A percentile compares a stretch with the other conserved stretches of the same genome.
These are phyloP conservation scores for Rosa rugosa DNA, from an alignment of 306 rosid genomes.

Conservation along the genomic window DNA sequence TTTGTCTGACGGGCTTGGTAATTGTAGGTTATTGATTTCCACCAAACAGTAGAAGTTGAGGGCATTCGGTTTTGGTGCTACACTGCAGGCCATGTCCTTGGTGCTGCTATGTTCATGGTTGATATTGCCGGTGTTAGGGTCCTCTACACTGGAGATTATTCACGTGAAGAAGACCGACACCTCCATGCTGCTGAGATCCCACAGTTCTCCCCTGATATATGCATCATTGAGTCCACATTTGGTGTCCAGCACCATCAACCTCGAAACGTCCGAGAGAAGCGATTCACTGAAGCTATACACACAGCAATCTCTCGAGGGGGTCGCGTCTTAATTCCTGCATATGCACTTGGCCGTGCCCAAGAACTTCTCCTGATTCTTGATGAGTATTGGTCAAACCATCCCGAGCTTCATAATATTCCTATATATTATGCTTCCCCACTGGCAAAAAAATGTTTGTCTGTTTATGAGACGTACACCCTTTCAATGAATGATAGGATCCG, in stretches of 20 bases:
- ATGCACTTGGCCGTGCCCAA: conserved; percentile 95
- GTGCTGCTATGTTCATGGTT: conserved; percentile 99
- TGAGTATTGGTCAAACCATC: conserved; percentile 94
- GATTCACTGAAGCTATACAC: conserved; percentile 88
- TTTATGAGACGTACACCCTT: conserved; percentile 90
- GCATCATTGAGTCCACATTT: conserved; percentile 93
- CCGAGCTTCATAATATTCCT: conserved; percentile 84
- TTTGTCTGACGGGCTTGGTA: conserved; percentile 20
- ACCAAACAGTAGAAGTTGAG: conserved; percentile 86
- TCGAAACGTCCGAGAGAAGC: conserved; percentile 77
- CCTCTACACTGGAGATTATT: conserved; percentile 95
- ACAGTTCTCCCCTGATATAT: conserved; percentile 87
- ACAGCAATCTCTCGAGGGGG: conserved; percentile 91
- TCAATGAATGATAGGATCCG: conserved; percentile 94
- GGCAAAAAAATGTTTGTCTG: conserved; percentile 86
- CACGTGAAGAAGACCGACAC: conserved; percentile 97
- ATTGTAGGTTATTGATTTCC: conserved; percentile 93
- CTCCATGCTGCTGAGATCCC: conserved; percentile 98
- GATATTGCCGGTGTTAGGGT: conserved; percentile 94
- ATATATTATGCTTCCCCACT: conserved; percentile 97
- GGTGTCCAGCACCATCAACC: conserved; percentile 98
- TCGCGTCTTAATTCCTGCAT: conserved; percentile 87
- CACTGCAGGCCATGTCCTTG: conserved; percentile 96
- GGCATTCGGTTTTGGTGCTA: conserved; percentile 98
- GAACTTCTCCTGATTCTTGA: conserved; percentile 93